Percentiles rank a stretch among this genome's conserved stretches.
Conservation (phyloP, 2,329 filamentous ascomycete genomes). For the Clonostachys sp. region DNA sequence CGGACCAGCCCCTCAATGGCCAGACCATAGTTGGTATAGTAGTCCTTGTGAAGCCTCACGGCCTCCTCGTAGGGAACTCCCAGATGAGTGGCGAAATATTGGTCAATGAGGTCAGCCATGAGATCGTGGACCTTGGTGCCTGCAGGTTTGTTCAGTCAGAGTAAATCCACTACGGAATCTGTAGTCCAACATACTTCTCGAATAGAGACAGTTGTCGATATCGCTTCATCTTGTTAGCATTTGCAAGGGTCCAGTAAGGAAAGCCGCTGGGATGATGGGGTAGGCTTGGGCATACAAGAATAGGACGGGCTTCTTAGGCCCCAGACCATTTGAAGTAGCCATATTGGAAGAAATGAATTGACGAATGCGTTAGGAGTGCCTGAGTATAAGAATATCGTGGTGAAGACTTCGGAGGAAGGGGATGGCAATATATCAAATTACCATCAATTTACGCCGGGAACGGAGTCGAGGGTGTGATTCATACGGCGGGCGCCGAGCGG, state of each 20-base stretch:
- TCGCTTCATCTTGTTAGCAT: constrained; percentile 55
- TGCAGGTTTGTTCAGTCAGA: constrained; percentile 16
- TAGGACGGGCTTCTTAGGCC: constrained; percentile 26
- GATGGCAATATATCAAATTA: too few relatives aligned
- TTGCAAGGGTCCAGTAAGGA: background rate
- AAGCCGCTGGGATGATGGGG: background rate
- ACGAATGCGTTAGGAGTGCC: too few relatives aligned
- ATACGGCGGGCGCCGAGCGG: too few relatives aligned
- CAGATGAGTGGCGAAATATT: constrained; percentile 64
- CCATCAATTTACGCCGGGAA: too few relatives aligned
- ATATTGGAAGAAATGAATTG: too few relatives aligned
- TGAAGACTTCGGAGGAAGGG: too few relatives aligned
- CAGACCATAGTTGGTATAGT: constrained; percentile 95
- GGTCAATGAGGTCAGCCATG: constrained; percentile 79
- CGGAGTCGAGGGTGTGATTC: too few relatives aligned
- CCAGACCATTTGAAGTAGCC: too few relatives aligned
- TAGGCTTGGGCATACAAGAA: constrained; percentile 29
- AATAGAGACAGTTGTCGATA: constrained; percentile 97
- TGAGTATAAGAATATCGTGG: too few relatives aligned
- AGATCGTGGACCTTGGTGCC: constrained; percentile 78
- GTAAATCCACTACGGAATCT: background rate
- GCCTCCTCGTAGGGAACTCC: constrained; percentile 73
- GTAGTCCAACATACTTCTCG: constrained; percentile 60
- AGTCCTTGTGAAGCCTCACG: constrained; percentile 79
- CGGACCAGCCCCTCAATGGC: constrained; percentile 92